Base-by-base conservation (phyloP, 1,284 basidiomycete genomes). In the Wallemia ichthyophaga region DNA sequence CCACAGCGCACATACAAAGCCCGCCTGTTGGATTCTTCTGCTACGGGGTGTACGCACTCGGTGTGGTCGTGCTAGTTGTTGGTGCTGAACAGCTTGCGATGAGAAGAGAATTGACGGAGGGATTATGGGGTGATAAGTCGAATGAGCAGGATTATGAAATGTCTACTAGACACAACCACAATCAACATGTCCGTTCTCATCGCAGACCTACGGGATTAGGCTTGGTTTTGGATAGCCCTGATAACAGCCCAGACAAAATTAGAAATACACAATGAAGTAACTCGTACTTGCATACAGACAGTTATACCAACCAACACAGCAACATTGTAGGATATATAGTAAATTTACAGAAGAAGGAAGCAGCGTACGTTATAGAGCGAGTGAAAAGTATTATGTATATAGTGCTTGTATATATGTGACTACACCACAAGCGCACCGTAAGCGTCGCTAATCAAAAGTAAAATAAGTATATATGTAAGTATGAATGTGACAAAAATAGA, bases 21-120 rank as follows among this genome's bases (percentile, higher is more conserved):
- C 74, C 96, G 66, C 92, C 94, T 1, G 83, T 83, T 0, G 87
- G 84, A 2, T 67, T 86, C 56, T 95, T 88, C 74, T 92, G 83
- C 72, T 95, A 87, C 83, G 66, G 79, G 58, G 75, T 89, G 56
- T 75, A 91, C 70, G 69, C 77, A 17, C 69, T 74, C n/a, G 81
- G 85, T 57, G 76, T 85, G 1, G 73, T 78, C 13, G 67, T 83
- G 25, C 85, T 82, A 64, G 77, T 96, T 60, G 74, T 89, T 57
- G 71, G 81, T 26, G 84, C 85, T 1, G 92, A 98, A 68, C 86
- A 94, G 65, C 72, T 69, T 25, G 57, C 24, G 19, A 48, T 48
- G 37, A 13, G 37, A 17, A 13, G 37, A 17, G 37, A 48, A 21
- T 19, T 48, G 5, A 13, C 13, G 9, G 13, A 21, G 13, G 37